These are phyloP conservation scores for Penicillium sp. DNA, from an alignment of 2,329 filamentous ascomycete genomes.

Conservation along the genomic window DNA sequence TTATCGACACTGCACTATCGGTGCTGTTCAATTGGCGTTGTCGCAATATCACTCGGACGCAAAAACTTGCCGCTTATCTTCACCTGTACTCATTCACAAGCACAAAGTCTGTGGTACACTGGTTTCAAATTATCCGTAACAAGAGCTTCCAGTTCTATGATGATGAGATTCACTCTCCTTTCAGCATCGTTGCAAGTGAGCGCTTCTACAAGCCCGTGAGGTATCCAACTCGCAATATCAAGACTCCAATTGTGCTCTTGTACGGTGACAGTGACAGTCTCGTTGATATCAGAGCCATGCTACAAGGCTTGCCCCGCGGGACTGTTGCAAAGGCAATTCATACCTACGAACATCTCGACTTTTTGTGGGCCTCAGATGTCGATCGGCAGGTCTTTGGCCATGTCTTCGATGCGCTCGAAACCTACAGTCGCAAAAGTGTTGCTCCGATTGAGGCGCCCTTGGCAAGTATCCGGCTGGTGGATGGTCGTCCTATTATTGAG, in stretches of 20 bases:
- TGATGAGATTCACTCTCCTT: slow-evolving; percentile 78
- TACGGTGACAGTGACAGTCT: slow-evolving; percentile 93
- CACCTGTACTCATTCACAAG: slow-evolving; percentile 96
- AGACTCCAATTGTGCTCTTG: slow-evolving; percentile 86
- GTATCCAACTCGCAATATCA: slow-evolving; percentile 96
- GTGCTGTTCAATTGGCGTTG: slow-evolving; percentile 91
- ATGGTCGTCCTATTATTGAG: slow-evolving; percentile 7
- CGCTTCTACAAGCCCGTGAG: slow-evolving; percentile 96
- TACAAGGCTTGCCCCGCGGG: slow-evolving; percentile 77
- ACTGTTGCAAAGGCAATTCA: slow-evolving; percentile 83
- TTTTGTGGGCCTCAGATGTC: slow-evolving; percentile 88
- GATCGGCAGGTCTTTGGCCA: slow-evolving; percentile 82
- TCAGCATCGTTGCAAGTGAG: slow-evolving; percentile 66
- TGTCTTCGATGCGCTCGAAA: slow-evolving; percentile 83
- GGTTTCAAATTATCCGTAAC: slow-evolving; percentile 98
- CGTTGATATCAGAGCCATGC: slow-evolving; percentile 90
- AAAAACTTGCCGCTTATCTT: slow-evolving; percentile 93
- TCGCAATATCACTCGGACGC: slow-evolving; percentile 75
- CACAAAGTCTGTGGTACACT: slow-evolving; percentile 95
- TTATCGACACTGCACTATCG: slow-evolving; percentile 76
- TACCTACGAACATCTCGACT: slow-evolving; percentile 95
- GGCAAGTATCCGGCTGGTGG: slow-evolving; percentile 5
- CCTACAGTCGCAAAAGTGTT: slow-evolving; percentile 42
- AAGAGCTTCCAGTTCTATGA: slow-evolving; percentile 98
- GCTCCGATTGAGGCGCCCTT: neutral